phyloP scores from a whole-genome alignment of 2,329 filamentous ascomycete species.

The Exophiala aquamarina region DNA sequence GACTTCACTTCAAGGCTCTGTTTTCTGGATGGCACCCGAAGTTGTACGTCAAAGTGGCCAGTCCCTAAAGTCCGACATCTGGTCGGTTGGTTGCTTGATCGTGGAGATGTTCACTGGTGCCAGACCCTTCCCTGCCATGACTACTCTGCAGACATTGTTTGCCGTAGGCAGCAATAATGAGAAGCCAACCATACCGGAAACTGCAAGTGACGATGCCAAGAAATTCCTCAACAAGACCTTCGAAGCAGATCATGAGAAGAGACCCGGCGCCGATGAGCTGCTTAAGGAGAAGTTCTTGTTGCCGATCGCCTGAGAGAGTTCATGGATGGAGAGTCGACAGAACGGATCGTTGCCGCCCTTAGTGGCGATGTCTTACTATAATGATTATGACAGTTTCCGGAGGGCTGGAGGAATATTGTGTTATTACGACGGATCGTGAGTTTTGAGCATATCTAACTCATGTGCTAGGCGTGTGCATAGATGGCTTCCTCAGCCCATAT shows the following conservation, averaged over 20 bases:
- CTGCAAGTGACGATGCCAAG: slow-evolving; percentile 79
- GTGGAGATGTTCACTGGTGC: slow-evolving; percentile 99
- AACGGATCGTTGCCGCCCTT: too few relatives aligned
- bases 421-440: too few relatives aligned
- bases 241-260: slow-evolving; percentile 89
- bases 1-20: slow-evolving; percentile 87
- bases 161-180: slow-evolving; percentile 91
- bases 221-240: slow-evolving; percentile 86
- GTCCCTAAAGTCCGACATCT: slow-evolving; percentile 97
- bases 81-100: slow-evolving; percentile 93
- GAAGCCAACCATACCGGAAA: slow-evolving; percentile 82
- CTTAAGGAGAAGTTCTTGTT: slow-evolving; percentile 72
- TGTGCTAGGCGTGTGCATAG: too few relatives aligned
- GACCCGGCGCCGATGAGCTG: slow-evolving; percentile 88
- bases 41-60: slow-evolving; percentile 98
- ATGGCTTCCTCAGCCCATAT: too few relatives aligned
- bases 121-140: slow-evolving; percentile 95
- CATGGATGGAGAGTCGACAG: too few relatives aligned
- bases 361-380: too few relatives aligned
- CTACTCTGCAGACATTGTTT: slow-evolving; percentile 96
- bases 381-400: too few relatives aligned
- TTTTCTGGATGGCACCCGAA: slow-evolving; percentile 99
- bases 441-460: too few relatives aligned
- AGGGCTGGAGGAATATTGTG: too few relatives aligned
- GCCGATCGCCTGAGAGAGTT: slow-evolving; percentile 18